A percentile compares a stretch with the other conserved stretches of the same genome.
These are phyloP conservation scores for Mikania micrantha DNA, from an alignment of 129 eudicot genomes.

Conservation along the genomic window DNA sequence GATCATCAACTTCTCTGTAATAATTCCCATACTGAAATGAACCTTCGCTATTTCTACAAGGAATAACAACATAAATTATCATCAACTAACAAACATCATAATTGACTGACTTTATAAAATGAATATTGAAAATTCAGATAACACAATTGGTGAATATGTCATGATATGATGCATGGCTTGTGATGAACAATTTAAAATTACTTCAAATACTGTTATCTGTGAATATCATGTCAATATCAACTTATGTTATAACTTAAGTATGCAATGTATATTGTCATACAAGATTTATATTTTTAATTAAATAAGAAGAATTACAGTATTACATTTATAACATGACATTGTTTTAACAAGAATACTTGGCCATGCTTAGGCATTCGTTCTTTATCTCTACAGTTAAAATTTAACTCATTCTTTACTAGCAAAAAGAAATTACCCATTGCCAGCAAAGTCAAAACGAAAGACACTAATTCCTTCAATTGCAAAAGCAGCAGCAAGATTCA, in stretches of 20 bases:
- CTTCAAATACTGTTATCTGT: not conserved
- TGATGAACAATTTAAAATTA: not conserved
- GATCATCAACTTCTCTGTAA: conserved; percentile 68
- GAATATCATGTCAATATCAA: not conserved
- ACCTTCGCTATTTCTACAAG: conserved; percentile 79
- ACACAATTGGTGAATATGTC: not conserved
- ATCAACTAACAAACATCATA: not conserved
- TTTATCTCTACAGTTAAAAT: not conserved
- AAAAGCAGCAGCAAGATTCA: conserved; percentile 67
- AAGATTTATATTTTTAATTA: not conserved
- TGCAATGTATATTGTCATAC: not conserved
- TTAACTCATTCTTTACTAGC: not conserved
- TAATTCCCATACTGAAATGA: conserved; percentile 79
- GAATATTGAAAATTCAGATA: not conserved
- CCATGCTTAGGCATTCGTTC: not conserved
- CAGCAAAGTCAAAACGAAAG: conserved; percentile 84
- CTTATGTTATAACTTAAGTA: not conserved
- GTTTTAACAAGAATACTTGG: not conserved
- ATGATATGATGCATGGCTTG: not conserved
- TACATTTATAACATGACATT: not conserved
- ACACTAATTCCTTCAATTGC: conserved; percentile 60
- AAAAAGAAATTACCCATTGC: conserved; percentile 61
- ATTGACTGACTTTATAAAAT: not conserved
- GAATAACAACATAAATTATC: conserved; percentile 6
- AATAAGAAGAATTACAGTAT: not conserved